Evolutionary conservation across 345 rosid species (phyloP), one percentile per base, ranked within the genome.

Genomic region (Aethionema arabicum): DNA sequence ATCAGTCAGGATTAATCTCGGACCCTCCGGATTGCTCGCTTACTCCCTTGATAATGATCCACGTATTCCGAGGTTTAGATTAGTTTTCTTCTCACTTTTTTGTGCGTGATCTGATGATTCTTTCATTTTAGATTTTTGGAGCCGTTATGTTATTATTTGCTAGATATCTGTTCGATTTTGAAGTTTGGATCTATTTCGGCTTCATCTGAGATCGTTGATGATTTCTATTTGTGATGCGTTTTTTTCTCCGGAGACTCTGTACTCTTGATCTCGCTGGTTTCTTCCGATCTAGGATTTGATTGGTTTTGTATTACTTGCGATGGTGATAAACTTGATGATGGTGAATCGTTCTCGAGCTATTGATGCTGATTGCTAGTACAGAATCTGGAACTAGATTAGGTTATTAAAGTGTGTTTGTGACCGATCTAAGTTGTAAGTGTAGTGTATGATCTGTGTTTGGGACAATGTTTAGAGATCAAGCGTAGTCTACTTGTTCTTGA

Each of bases 21-120:
- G 89, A 66, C 29, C 91, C 0, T 56, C 99, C 11, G 99, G 96
- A 32, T 11, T 81, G 58, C 30, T 95, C 14, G 84, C 91, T 58
- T 86, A 88, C 84, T 80, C 97, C 38, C 74, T 82, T 47, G 75
- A 76, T 16, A 79, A 73, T 63, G 89, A 86, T 77, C 97, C 91
- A 0, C 87, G 82, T 63, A 86, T 90, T 37, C 97, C 97, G 1
- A 83, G 95, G 97, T 90, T 50, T 0, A 5, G n/a, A 6, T 16
- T 6, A 51, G 10, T 64, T 32, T 29, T 45, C 5, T 35, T 27
- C 7, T 33, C 52, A 13, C 7, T 41, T 0, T 14, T 60, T 0
- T 4, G 5, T 70, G 29, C 30, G 36, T 57, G 69, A 63, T 70
- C 59, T 70, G 15, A 14, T 41, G 41, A 11, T 8, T 61, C 45